Conservation (phyloP, 768 basidiomycete genomes). For the Panus rudis region DNA sequence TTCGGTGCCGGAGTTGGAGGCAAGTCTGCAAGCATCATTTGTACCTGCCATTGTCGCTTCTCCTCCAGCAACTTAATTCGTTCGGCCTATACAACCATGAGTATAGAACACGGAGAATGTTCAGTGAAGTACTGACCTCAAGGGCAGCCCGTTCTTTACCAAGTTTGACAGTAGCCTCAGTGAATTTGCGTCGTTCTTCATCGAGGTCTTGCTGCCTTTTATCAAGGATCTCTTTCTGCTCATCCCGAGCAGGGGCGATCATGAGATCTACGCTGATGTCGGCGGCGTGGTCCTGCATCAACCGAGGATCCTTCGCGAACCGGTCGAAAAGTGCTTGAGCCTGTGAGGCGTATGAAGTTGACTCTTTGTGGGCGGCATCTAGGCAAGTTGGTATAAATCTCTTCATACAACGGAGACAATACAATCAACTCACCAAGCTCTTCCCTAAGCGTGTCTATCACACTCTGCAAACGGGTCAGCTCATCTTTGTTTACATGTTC, state of each 20-base stretch:
- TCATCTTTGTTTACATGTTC: slow-evolving; percentile 41
- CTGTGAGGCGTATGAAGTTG: slow-evolving; percentile 21
- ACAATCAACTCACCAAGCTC: slow-evolving; percentile 46
- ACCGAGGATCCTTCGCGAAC: slow-evolving; percentile 39
- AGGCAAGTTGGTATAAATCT: not conserved
- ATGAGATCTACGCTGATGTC: slow-evolving; percentile 50
- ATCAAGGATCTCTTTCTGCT: slow-evolving; percentile 48
- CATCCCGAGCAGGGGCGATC: slow-evolving; percentile 44
- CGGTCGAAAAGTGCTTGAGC: slow-evolving; percentile 49
- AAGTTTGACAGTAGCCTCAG: slow-evolving; percentile 54
- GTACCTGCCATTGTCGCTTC: slow-evolving; percentile 65
- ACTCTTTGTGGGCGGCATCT: slow-evolving; percentile 45
- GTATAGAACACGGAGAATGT: slow-evolving; percentile 1
- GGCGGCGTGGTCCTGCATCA: slow-evolving; percentile 21
- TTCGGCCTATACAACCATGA: slow-evolving; percentile 41
- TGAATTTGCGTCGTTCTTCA: slow-evolving; percentile 55
- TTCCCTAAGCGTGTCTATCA: slow-evolving; percentile 42
- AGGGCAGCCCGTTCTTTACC: slow-evolving; percentile 57
- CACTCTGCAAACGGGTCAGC: slow-evolving; percentile 43
- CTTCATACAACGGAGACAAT: not conserved
- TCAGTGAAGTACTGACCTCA: slow-evolving; percentile 44
- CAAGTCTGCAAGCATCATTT: slow-evolving; percentile 52
- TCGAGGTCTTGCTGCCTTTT: slow-evolving; percentile 51
- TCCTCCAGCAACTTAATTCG: slow-evolving; percentile 57
- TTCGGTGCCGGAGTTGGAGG: slow-evolving; percentile 34